Conservation (phyloP, 306 rosid genomes). For the Lathyrus aphaca region DNA sequence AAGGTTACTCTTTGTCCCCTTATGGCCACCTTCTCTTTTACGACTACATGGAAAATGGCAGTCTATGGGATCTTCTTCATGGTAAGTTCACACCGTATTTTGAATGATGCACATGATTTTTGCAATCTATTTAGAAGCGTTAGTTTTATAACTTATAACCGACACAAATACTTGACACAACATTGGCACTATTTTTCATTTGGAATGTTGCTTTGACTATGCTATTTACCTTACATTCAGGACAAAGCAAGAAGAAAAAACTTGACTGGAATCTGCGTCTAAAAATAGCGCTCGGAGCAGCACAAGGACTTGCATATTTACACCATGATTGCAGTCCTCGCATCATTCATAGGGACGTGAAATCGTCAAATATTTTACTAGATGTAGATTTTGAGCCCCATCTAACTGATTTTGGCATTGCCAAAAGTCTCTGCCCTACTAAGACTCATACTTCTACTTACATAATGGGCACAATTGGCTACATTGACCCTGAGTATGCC, state of each 20-base stretch:
- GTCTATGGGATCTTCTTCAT: slow-evolving; percentile 96
- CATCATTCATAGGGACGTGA: slow-evolving; percentile 91
- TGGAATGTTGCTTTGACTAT: background rate
- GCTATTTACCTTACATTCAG: slow-evolving; percentile 41
- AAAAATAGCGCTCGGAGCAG: slow-evolving; percentile 86
- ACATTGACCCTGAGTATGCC: slow-evolving; percentile 96
- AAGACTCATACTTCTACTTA: slow-evolving; percentile 86
- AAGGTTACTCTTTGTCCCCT: slow-evolving; percentile 85
- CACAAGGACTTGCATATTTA: slow-evolving; percentile 90
- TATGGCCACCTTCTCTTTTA: slow-evolving; percentile 92
- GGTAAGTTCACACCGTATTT: slow-evolving; percentile 47
- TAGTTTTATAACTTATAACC: background rate
- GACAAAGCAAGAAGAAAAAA: slow-evolving; percentile 69
- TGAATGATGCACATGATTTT: background rate
- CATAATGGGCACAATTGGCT: slow-evolving; percentile 94
- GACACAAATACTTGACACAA: background rate
- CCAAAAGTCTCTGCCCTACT: slow-evolving; percentile 77
- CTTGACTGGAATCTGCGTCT: slow-evolving; percentile 85
- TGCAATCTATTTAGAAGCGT: background rate
- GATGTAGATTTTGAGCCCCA: slow-evolving; percentile 88
- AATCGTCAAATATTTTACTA: slow-evolving; percentile 86
- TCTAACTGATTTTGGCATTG: slow-evolving; percentile 94
- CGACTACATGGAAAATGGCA: slow-evolving; percentile 95
- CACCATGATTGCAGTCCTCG: slow-evolving; percentile 95
- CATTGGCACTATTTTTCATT: background rate